A percentile compares a stretch with the other conserved stretches of the same genome.
Evolutionary conservation across 2,329 filamentous ascomycete genomes (phyloP).

Genomic region (Bipolaris oryzae): DNA sequence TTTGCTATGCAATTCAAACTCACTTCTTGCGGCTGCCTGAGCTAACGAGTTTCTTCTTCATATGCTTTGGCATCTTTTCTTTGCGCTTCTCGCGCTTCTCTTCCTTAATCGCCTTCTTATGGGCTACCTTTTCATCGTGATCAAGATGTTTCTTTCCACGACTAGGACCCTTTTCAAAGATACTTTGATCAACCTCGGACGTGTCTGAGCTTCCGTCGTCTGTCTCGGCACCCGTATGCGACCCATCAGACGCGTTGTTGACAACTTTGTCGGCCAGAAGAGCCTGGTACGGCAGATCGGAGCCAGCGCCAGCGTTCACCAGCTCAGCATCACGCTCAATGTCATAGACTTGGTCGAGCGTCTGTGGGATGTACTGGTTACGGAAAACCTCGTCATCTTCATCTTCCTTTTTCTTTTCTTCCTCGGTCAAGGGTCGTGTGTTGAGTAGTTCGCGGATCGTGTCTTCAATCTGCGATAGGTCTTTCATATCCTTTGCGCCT

Average conservation of each 20-base stretch:
- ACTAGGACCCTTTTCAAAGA: conserved; percentile 43
- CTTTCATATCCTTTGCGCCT: conserved; percentile 58
- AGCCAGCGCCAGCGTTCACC: conserved; percentile 73
- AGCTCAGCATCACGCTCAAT: conserved; percentile 87
- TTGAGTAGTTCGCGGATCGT: conserved; percentile 72
- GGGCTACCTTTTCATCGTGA: conserved; percentile 85
- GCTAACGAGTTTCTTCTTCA: conserved; percentile 87
- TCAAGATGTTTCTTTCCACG: conserved; percentile 71
- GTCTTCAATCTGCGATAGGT: conserved; percentile 65
- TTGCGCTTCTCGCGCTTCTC: conserved; percentile 92
- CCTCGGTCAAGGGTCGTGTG: conserved; percentile 55
- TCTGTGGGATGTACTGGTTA: conserved; percentile 96
- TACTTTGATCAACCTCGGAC: conserved; percentile 39
- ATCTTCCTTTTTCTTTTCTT: conserved; percentile 64
- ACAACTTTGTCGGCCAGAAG: conserved; percentile 74
- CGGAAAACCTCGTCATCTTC: conserved; percentile 92
- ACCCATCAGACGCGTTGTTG: conserved; percentile 54
- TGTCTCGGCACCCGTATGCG: conserved; percentile 23
- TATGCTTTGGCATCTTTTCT: conserved; percentile 93
- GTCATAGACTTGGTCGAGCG: conserved; percentile 93
- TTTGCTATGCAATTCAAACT: not conserved
- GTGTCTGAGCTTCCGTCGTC: conserved; percentile 27
- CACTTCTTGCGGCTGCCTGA: conserved; percentile 67
- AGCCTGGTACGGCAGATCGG: conserved; percentile 82
- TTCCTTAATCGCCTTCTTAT: conserved; percentile 92